phyloP scores from a whole-genome alignment of 2,329 filamentous ascomycete species.

The Cytospora piceae region DNA sequence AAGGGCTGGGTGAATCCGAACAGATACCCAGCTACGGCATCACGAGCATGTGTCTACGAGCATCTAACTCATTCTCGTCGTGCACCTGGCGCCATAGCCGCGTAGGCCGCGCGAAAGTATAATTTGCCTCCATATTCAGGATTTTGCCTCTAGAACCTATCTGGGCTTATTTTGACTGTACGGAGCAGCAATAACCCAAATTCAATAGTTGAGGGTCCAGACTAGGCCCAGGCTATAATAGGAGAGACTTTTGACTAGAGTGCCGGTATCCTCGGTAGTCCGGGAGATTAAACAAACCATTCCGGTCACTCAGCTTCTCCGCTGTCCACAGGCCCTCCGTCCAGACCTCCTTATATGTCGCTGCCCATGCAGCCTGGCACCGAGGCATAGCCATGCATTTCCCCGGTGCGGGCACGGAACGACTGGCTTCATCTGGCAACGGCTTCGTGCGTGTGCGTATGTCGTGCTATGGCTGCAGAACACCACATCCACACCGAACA shows the following conservation, averaged over 20 bases:
- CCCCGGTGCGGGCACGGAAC: background rate
- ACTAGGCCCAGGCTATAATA: background rate
- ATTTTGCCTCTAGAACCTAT: too few species aligned
- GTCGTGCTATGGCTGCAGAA: constrained; percentile 1
- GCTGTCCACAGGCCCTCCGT: too few species aligned
- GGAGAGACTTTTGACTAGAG: background rate
- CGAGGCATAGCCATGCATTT: background rate
- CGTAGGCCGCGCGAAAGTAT: background rate
- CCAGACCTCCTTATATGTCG: too few species aligned
- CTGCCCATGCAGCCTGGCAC: background rate
- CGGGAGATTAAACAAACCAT: background rate
- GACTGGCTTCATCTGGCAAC: background rate
- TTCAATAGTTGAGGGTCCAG: background rate
- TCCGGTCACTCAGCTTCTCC: background rate
- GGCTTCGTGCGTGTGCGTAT: background rate
- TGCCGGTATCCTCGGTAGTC: background rate
- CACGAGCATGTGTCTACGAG: background rate
- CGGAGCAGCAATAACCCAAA: background rate
- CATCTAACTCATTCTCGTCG: background rate
- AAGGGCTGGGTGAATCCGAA: background rate
- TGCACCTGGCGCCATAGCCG: background rate
- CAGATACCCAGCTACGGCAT: background rate
- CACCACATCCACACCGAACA: background rate
- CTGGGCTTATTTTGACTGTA: too few species aligned
- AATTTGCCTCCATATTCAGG: too few species aligned